Conservation (phyloP, 139 green algal species). For the Chlamydomonas applanata region DNA sequence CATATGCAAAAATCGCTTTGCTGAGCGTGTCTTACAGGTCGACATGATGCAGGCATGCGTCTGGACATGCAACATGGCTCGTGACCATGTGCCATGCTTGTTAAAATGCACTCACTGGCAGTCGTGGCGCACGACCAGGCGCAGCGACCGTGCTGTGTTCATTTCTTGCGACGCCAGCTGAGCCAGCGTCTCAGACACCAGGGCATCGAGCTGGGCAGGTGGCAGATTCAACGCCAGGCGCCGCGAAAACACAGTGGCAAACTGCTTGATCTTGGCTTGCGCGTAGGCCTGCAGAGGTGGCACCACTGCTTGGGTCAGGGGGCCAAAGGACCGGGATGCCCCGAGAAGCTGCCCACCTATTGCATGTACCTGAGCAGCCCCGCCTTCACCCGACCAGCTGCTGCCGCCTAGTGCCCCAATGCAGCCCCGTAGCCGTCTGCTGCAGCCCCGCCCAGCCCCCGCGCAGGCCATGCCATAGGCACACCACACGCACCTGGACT, state of each 20-base stretch:
- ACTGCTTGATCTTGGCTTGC: constrained; percentile 40
- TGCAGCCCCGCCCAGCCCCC: background rate
- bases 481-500: constrained; percentile 2
- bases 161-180: constrained; percentile 19
- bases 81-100: background rate
- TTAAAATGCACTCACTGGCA: constrained; percentile 61
- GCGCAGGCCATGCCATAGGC: background rate
- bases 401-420: no score
- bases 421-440: background rate
- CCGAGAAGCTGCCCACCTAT: background rate
- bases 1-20: no score
- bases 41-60: no score
- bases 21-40: no score
- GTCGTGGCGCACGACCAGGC: constrained; percentile 57
- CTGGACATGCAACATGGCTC: background rate
- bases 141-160: constrained; percentile 24
- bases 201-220: constrained; percentile 25
- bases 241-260: constrained; percentile 25
- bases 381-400: no score
- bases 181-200: constrained; percentile 21
- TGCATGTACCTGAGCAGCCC: background rate
- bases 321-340: no score
- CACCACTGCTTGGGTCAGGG: no score
- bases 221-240: constrained; percentile 17
- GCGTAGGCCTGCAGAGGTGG: constrained; percentile 33